Evolutionary conservation across 2,329 filamentous ascomycete genomes (phyloP), one percentile per base, ranked within the genome.

Genomic region (Colletotrichum scovillei): DNA sequence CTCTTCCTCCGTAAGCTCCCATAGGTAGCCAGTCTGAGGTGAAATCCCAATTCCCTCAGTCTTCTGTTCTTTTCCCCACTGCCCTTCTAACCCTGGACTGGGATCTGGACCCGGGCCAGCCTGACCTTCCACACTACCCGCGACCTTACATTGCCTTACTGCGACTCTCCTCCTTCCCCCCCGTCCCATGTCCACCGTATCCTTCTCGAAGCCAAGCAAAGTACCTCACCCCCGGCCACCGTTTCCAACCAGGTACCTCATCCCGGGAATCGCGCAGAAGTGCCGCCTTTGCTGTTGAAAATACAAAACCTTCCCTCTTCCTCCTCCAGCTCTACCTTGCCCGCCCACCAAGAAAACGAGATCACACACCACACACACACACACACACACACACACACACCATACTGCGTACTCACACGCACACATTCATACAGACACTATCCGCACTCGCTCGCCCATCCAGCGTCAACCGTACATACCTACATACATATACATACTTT

Each of bases 161-260:
- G n/a, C 55, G 14, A 67, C 64, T 35, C 35, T 60, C 35, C 55
- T 67, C 64, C 32, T 58, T 57, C 7, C 55, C 11, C 55, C 55
- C 55, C 72, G 52, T 63, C 64, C 67, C 65, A 73, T 69, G 57
- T 49, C 66, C 60, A 75, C 73, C 73, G 73, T 75, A 74, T 75
- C 65, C 56, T 75, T 73, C 73, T 74, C 59, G 63, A 74, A 74
- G 69, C 72, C 69, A 74, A 74, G 66, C 67, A 69, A 49, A 72
- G 72, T 74, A 72, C 59, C 69, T 67, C 30, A 63, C 58, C 67
- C 67, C 67, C 55, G 65, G 52, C 62, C 74, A 72, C 72, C 71
- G 71, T 71, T 70, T 71, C 46, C 12, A 16, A 56, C 53, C 30
- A 74, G 63, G 72, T 74, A 74, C 72, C 72, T 72, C 63, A 32